Evolutionary conservation across 805 yeast species (phyloP).

Genomic region (Saturnispora diversa): DNA sequence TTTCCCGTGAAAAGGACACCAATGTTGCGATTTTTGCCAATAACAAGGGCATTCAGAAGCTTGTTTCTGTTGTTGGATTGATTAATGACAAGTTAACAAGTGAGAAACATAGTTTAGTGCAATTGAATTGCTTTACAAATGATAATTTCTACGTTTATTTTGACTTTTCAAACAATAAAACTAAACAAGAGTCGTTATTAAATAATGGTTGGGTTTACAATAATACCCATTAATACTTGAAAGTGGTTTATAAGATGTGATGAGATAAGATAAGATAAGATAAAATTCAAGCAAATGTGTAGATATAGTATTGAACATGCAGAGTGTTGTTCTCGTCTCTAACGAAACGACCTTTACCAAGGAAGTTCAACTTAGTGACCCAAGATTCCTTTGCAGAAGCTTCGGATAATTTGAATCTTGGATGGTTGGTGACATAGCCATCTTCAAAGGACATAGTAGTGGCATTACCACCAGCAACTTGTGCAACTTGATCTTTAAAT

Average conservation of each 20-base stretch:
- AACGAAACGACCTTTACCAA: constrained; percentile 55
- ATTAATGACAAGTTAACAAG: background rate
- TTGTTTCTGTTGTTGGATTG: constrained; percentile 7
- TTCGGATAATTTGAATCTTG: constrained; percentile 37
- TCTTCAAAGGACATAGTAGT: constrained; percentile 35
- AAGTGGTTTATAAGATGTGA: too few species aligned
- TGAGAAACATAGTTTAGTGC: background rate
- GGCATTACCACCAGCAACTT: constrained; percentile 30
- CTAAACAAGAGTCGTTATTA: background rate
- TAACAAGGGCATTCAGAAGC: constrained; percentile 6
- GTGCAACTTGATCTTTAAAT: constrained; percentile 29
- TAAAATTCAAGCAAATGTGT: constrained; percentile 7
- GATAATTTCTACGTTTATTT: constrained; percentile 4
- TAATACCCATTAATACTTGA: background rate
- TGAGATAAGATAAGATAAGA: constrained; percentile 1
- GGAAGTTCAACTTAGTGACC: constrained; percentile 40
- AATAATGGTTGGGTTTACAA: constrained; percentile 4
- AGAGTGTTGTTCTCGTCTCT: constrained; percentile 38
- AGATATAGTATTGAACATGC: constrained; percentile 36
- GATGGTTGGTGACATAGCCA: constrained; percentile 42
- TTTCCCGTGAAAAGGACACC: background rate
- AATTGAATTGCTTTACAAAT: constrained; percentile 5
- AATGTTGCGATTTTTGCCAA: constrained; percentile 2
- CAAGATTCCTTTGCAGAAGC: constrained; percentile 40
- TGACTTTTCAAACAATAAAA: background rate